Evolutionary conservation across 768 basidiomycete genomes (phyloP).

Genomic region (Tulasnella sp.): DNA sequence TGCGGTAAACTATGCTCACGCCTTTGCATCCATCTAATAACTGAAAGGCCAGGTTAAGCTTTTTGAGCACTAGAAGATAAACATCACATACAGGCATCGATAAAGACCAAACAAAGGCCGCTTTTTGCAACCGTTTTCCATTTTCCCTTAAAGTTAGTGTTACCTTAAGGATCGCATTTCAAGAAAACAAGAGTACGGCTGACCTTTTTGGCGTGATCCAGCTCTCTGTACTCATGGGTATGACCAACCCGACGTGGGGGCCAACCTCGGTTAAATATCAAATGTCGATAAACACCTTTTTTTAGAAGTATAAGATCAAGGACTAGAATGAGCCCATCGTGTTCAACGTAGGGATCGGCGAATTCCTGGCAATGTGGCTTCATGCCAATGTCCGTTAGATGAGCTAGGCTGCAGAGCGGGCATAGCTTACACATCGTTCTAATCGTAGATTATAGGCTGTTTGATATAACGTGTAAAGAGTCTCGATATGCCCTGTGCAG

Average conservation of each 20-base stretch:
- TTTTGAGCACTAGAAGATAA: too few relatives aligned
- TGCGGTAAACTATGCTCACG: too few relatives aligned
- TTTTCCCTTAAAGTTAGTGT: too few relatives aligned
- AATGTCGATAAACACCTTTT: slow-evolving; percentile 65
- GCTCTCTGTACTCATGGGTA: background rate
- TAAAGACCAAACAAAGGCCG: too few relatives aligned
- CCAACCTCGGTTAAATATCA: slow-evolving; percentile 66
- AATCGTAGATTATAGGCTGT: slow-evolving; percentile 65
- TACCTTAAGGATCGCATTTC: too few relatives aligned
- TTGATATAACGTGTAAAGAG: slow-evolving; percentile 72
- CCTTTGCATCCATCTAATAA: too few relatives aligned
- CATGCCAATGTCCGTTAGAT: background rate
- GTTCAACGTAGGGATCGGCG: slow-evolving; percentile 80
- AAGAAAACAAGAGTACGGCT: too few relatives aligned
- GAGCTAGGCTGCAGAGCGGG: background rate
- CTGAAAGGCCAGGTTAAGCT: too few relatives aligned
- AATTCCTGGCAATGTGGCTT: slow-evolving; percentile 35
- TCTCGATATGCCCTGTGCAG: slow-evolving; percentile 50
- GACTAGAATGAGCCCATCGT: slow-evolving; percentile 56
- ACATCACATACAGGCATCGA: too few relatives aligned
- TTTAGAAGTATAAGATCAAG: slow-evolving; percentile 76
- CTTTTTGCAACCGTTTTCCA: too few relatives aligned
- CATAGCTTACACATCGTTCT: slow-evolving; percentile 62
- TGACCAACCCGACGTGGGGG: slow-evolving; percentile 41
- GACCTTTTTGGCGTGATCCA: too few relatives aligned